phyloP scores from a whole-genome alignment of 2,329 filamentous ascomycete genomes.

The Neonectria punicea region DNA sequence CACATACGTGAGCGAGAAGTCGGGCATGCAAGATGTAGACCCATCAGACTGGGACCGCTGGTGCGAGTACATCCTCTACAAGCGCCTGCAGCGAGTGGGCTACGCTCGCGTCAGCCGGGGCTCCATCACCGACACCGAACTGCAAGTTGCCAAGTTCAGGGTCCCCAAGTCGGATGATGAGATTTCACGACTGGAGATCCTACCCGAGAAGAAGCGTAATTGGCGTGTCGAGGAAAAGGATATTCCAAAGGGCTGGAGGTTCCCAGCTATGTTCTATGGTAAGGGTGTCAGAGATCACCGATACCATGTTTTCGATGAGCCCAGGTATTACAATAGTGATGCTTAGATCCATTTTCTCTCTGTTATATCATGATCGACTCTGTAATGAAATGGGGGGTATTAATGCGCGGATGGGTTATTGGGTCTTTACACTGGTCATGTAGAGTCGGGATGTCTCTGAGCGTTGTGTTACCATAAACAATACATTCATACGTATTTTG shows the following conservation, averaged over 20 bases:
- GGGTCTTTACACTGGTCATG: constrained; percentile 33
- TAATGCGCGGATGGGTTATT: constrained; percentile 20
- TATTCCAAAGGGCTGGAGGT: constrained; percentile 80
- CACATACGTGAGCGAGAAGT: constrained; percentile 86
- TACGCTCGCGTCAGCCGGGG: constrained; percentile 90
- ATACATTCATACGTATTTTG: constrained; percentile 20
- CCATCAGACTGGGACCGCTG: constrained; percentile 93
- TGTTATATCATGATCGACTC: constrained; percentile 4
- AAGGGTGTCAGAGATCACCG: constrained; percentile 87
- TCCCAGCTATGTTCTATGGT: constrained; percentile 86
- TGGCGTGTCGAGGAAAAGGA: constrained; percentile 73
- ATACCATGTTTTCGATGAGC: constrained; percentile 97
- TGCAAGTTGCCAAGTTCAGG: constrained; percentile 96
- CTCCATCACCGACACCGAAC: constrained; percentile 96
- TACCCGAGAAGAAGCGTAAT: constrained; percentile 65
- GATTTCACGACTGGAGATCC: constrained; percentile 53
- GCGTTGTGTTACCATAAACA: constrained; percentile 28
- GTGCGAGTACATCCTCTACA: constrained; percentile 99
- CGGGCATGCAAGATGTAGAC: constrained; percentile 96
- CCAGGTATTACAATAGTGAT: constrained; percentile 71
- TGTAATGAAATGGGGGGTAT: constrained; percentile 19
- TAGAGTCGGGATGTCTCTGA: constrained; percentile 26
- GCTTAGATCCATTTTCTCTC: constrained; percentile 8
- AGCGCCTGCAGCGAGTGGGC: constrained; percentile 83
- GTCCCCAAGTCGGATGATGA: constrained; percentile 74